Conservation (phyloP, 768 basidiomycete genomes). For the Hericium erinaceus region DNA sequence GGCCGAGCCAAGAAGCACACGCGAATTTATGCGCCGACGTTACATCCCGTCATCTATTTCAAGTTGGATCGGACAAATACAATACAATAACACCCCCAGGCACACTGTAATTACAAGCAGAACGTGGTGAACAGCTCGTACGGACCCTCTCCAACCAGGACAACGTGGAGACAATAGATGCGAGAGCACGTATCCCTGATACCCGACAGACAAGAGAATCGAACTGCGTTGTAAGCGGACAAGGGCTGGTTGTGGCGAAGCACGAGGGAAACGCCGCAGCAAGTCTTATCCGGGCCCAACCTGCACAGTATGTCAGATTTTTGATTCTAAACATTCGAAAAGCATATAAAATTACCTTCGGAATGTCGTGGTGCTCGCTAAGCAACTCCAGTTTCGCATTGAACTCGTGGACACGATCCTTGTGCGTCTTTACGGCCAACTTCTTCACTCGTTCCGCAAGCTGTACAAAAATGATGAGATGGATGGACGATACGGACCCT, state of each 20-base stretch:
- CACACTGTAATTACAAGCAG: slow-evolving; percentile 4
- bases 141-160: background rate
- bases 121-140: background rate
- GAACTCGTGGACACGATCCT: slow-evolving; percentile 88
- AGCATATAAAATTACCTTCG: slow-evolving; percentile 48
- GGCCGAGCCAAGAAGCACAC: slow-evolving; percentile 19
- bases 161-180: background rate
- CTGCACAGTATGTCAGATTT: slow-evolving; percentile 27
- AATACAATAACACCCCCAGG: slow-evolving; percentile 16
- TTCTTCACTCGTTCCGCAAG: slow-evolving; percentile 66
- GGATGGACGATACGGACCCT: background rate
- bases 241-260: background rate
- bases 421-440: slow-evolving; percentile 80
- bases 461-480: slow-evolving; percentile 27
- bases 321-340: background rate
- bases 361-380: slow-evolving; percentile 92
- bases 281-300: slow-evolving; percentile 75
- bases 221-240: background rate
- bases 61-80: slow-evolving; percentile 24
- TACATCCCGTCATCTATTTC: slow-evolving; percentile 22
- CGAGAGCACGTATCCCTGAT: background rate
- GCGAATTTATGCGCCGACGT: slow-evolving; percentile 17
- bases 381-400: slow-evolving; percentile 79
- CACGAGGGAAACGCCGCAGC: background rate
- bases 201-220: background rate